Evolutionary conservation across 106 monocot genomes (phyloP), one percentile per base, ranked within the genome.

Genomic region (Ottelia alismoides): DNA sequence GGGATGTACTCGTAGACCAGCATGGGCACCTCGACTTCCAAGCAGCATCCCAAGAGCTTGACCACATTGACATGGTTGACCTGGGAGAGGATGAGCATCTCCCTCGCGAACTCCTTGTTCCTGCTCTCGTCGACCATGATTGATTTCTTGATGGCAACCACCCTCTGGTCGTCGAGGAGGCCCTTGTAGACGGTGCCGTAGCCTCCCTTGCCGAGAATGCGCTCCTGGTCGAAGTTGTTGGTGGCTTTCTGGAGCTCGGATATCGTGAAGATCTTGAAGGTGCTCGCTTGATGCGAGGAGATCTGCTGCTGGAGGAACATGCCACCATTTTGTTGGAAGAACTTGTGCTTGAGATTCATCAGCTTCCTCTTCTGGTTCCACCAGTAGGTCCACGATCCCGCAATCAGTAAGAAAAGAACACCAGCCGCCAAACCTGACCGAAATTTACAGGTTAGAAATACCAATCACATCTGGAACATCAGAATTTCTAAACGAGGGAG

Each of bases 1-100:
- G 66, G 49, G 25, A 66, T 31, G 57, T 25, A 66, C 30, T 66
- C 66, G 26, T 66, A 66, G 18, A 73, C 65, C 23, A 73, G 49
- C 55, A 73, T 48, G 2, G 73, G 66, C 2, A 73, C 66, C 28
- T 66, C 54, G 2, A 57, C 57, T 51, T 73, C 66, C 14, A 66
- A 21, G 44, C 65, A 73, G 24, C 73, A 73, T 1, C 73, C 73
- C 2, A 66, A 47, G 45, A 73, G 45, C 60, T 66, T 73, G 16
- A 73, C 73, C 22, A 66, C 66, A 28, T 73, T 66, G 18, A 50
- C 18, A 61, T 73, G 73, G 27, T 73, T 73, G 66, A 73, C 55
- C 11, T 55, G 62, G 1, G 70, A 55, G 2, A 70, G 54, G 0
- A 61, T 62, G 31, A 56, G 47, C 18, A 73, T 51, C 48, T 73